Percentiles rank a stretch among this genome's conserved stretches.
These are phyloP conservation scores for Sphaerobolus stellatus DNA, from an alignment of 1,284 basidiomycete species.

Conservation along the genomic window DNA sequence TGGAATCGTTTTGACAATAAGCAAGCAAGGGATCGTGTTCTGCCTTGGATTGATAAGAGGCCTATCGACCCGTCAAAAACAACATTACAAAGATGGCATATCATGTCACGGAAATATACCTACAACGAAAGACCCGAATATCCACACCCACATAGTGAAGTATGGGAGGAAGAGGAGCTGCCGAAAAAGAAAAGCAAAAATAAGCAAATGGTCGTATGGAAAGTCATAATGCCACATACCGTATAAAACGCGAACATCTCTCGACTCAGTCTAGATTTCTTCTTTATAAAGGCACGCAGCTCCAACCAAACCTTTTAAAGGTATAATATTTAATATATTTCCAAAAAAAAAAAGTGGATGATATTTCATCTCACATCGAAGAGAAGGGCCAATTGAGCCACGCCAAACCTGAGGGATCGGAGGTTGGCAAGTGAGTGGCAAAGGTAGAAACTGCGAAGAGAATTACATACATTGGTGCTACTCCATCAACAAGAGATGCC, in stretches of 20 bases:
- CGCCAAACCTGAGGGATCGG: not conserved
- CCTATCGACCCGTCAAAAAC: not conserved
- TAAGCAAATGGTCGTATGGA: not conserved
- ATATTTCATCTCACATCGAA: conserved; percentile 1
- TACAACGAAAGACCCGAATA: conserved; percentile 1
- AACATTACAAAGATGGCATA: not conserved
- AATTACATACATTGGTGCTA: not conserved
- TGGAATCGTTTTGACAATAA: not conserved
- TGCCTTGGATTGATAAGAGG: not conserved
- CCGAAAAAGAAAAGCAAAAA: not conserved
- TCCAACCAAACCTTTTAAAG: conserved; percentile 1
- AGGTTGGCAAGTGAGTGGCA: not conserved
- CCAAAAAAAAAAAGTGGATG: too few relatives aligned
- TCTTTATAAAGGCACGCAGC: not conserved
- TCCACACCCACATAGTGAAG: not conserved
- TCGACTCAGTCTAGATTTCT: not conserved
- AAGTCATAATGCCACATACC: not conserved
- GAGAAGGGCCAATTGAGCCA: not conserved
- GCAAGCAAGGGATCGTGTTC: not conserved
- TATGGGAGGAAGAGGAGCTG: conserved; percentile 1
- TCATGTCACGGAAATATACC: not conserved
- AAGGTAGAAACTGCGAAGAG: not conserved
- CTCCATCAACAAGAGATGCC: not conserved
- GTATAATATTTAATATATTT: not conserved
- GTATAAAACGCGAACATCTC: too few relatives aligned